Base-by-base conservation (phyloP, 2,329 filamentous ascomycete genomes). In the Ophiosphaerella herpotricha region DNA sequence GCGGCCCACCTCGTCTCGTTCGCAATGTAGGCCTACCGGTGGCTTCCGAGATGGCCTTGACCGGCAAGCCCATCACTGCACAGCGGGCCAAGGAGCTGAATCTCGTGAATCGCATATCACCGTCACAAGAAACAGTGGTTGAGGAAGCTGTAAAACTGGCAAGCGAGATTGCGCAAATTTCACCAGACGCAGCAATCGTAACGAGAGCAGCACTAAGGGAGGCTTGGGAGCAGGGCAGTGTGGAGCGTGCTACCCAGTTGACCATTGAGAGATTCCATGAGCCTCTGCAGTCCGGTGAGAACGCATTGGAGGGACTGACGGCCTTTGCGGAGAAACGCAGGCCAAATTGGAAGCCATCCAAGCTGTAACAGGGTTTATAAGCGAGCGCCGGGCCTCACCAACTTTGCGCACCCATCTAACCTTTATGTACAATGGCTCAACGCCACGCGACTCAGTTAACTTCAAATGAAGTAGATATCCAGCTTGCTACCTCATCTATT, bases 281-380 rank as follows among this genome's bases (percentile, higher is more conserved):
- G 39, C 63, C 58, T 4, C 58, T 82, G 46, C 59, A 77, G 39
- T 61, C 70, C 31, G 75, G 78, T 0, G 75, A 79, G 50, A 82
- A 82, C 67, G 68, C 79, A n/a, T 64, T 72, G 13, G 78, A 80
- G 53, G 80, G 80, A 1, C 56, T 82, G 44, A 71, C 66, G 50
- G 81, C 81, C 5, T 84, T 83, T 73, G 74, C 75, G 32, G 73
- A 78, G 62, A 82, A 81, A 70, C 70, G 76, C 58, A 69, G 74
- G 56, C 79, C 80, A 14, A 60, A 74, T 23, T 82, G 79, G 79
- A 75, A 75, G 40, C 74, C 77, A 24, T 78, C 75, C 1, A 81
- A 80, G 62, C 52, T 83, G 50, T 80, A 67, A n/a, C 4, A 4
- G 2, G 18, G 18, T 18, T 18, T 18, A 18, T 18, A 18, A 18